Conservation (phyloP, 768 basidiomycete species). For the Russula vinacea region DNA sequence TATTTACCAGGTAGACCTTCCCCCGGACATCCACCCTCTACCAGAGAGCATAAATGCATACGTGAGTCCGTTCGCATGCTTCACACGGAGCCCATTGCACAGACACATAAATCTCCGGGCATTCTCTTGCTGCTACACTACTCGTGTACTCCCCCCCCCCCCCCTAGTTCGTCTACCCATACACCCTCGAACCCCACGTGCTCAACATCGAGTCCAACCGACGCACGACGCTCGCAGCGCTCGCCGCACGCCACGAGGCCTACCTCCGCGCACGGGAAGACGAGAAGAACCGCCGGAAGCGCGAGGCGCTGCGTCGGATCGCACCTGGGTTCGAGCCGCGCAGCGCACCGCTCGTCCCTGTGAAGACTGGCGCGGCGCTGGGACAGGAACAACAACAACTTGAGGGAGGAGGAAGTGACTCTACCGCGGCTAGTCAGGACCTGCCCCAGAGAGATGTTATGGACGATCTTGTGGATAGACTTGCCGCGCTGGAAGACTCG, state of each 20-base stretch:
- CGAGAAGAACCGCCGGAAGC: conserved; percentile 63
- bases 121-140: no score
- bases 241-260: conserved; percentile 64
- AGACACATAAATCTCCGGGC: neutral
- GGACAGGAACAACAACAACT: neutral
- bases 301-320: conserved; percentile 67
- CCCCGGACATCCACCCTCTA: conserved; percentile 90
- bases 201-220: conserved; percentile 73
- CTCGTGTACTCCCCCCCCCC: no score
- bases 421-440: neutral
- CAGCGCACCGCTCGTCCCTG: conserved; percentile 22
- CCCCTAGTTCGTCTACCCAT: conserved; percentile 90
- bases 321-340: conserved; percentile 74
- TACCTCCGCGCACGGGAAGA: conserved; percentile 69
- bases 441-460: conserved; percentile 23
- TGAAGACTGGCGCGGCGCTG: conserved; percentile 1
- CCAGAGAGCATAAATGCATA: conserved; percentile 89
- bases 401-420: neutral
- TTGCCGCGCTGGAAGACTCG: conserved; percentile 22
- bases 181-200: conserved; percentile 86
- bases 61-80: conserved; percentile 44
- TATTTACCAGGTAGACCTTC: conserved; percentile 64
- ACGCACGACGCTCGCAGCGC: conserved; percentile 59
- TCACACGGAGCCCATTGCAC: conserved; percentile 3
- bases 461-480: conserved; percentile 28